Percentiles rank a stretch among this genome's conserved stretches.
Evolutionary conservation across 805 yeast species (phyloP).

Genomic region (Nakazawaea laoshanensis): DNA sequence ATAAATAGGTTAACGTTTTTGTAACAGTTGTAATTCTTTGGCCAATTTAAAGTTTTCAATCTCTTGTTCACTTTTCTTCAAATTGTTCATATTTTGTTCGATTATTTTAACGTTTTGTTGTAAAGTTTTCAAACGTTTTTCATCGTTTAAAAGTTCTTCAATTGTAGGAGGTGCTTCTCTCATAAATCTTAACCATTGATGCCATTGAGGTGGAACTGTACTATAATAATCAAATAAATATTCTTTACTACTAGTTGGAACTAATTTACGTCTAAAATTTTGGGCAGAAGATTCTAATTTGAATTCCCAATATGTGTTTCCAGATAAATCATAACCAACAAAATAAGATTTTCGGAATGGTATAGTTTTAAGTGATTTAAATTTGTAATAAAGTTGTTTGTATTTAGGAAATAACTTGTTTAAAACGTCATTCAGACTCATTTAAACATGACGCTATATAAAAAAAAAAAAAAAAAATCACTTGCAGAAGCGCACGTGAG

Average conservation of each 20-base stretch:
- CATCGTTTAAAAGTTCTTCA: conserved; percentile 52
- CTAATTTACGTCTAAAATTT: conserved; percentile 54
- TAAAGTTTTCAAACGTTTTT: conserved; percentile 43
- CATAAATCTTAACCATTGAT: conserved; percentile 69
- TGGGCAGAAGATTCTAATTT: conserved; percentile 39
- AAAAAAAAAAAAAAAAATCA: no score
- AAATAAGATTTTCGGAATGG: conserved; percentile 69
- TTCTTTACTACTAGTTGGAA: conserved; percentile 38
- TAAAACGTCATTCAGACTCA: no score
- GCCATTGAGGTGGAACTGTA: conserved; percentile 66
- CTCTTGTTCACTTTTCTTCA: conserved; percentile 14
- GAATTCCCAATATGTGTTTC: conserved; percentile 84
- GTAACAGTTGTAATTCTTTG: conserved; percentile 15
- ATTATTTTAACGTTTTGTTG: conserved; percentile 40
- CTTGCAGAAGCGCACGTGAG: no score
- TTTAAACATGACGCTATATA: no score
- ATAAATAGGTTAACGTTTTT: conserved; percentile 4
- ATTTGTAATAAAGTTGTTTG: conserved; percentile 43
- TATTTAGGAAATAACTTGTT: conserved; percentile 38
- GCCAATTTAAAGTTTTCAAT: conserved; percentile 13
- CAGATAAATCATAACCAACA: conserved; percentile 67
- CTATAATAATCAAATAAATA: conserved; percentile 51
- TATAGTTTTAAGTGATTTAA: conserved; percentile 51
- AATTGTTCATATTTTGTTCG: conserved; percentile 28
- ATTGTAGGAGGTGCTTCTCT: conserved; percentile 53